Evolutionary conservation across 73 alveolate species (phyloP).

Genomic region (Stentor coeruleus): DNA sequence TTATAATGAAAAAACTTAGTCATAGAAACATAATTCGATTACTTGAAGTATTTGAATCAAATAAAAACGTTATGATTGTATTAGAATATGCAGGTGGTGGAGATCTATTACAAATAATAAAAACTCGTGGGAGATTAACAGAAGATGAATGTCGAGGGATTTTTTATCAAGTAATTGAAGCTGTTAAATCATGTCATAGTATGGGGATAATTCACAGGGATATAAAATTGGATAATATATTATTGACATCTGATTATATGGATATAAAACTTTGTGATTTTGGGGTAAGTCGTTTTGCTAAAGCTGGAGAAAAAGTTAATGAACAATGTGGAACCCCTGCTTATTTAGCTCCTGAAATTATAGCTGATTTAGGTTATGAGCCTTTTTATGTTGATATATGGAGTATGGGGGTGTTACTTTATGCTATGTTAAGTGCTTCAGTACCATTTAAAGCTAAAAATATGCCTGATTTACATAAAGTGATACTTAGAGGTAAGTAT

Average conservation of each 20-base stretch:
- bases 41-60: conserved; percentile 52
- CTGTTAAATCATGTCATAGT: conserved; percentile 52
- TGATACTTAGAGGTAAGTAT: conserved; percentile 62
- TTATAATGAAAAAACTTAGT: conserved; percentile 23
- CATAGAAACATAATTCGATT: conserved; percentile 43
- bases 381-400: conserved; percentile 80
- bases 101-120: conserved; percentile 46
- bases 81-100: conserved; percentile 68
- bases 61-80: conserved; percentile 52
- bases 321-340: conserved; percentile 92
- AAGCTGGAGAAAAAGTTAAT: conserved; percentile 56
- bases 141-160: conserved; percentile 71
- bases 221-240: conserved; percentile 79
- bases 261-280: conserved; percentile 83
- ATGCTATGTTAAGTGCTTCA: conserved; percentile 81
- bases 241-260: conserved; percentile 49
- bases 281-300: conserved; percentile 76
- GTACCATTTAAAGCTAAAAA: conserved; percentile 84
- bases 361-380: conserved; percentile 67
- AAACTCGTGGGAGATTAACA: conserved; percentile 42
- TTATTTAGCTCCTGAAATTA: conserved; percentile 87
- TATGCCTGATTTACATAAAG: conserved; percentile 63
- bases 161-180: conserved; percentile 67
- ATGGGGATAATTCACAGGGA: conserved; percentile 70
- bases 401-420: conserved; percentile 88